These are phyloP conservation scores for Xanthoconium separans DNA, from an alignment of 1,284 basidiomycete species.

Conservation along the genomic window DNA sequence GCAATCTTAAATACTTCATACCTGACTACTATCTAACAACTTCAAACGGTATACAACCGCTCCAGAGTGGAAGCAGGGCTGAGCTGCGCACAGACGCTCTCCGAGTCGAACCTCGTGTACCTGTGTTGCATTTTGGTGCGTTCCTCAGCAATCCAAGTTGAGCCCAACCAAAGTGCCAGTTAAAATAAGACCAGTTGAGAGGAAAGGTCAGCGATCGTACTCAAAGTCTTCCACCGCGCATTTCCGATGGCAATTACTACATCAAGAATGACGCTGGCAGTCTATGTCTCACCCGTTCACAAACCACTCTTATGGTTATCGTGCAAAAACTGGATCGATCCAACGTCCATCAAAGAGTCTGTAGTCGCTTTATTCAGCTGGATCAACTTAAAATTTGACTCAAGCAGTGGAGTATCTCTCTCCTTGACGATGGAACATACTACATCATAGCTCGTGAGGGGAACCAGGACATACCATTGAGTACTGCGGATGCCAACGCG, in stretches of 20 bases:
- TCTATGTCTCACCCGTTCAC: not conserved
- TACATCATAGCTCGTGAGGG: not conserved
- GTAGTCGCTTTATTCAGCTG: not conserved
- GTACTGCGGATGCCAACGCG: not conserved
- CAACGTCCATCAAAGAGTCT: not conserved
- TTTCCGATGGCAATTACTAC: not conserved
- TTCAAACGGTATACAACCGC: not conserved
- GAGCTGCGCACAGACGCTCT: not conserved
- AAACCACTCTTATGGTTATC: not conserved
- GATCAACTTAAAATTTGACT: not conserved
- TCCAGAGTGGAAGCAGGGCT: not conserved
- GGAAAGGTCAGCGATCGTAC: not conserved
- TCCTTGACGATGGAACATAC: not conserved
- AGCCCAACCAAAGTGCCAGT: not conserved
- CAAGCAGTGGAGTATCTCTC: not conserved
- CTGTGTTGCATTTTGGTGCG: not conserved
- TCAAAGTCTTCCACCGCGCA: not conserved
- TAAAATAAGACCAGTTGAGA: not conserved
- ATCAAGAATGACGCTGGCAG: not conserved
- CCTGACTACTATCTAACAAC: not conserved
- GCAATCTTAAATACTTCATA: not conserved
- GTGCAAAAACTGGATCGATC: not conserved
- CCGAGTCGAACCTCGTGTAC: not conserved
- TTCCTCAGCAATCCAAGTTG: not conserved
- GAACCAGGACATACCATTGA: not conserved